Conservation (phyloP, 2,329 filamentous ascomycete genomes). For the Fusarium sp. region DNA sequence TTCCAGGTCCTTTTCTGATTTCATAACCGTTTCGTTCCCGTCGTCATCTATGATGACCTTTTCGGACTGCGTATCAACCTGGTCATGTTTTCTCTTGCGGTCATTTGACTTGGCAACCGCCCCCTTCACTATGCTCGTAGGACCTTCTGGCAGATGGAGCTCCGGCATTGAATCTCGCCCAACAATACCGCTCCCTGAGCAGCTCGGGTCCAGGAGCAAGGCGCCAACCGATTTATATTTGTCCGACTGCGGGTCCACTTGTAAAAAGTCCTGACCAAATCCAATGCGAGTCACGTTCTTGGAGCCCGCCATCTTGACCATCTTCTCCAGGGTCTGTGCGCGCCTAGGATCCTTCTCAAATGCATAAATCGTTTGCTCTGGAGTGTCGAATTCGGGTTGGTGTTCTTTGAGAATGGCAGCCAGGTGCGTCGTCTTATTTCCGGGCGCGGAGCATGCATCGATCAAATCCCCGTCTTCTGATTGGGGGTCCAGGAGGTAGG, state of each 20-base stretch:
- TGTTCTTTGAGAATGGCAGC: slow-evolving; percentile 78
- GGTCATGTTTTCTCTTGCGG: slow-evolving; percentile 65
- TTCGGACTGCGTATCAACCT: slow-evolving; percentile 50
- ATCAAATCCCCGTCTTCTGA: slow-evolving; percentile 82
- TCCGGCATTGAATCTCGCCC: slow-evolving; percentile 85
- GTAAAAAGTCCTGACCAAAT: slow-evolving; percentile 85
- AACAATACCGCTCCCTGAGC: slow-evolving; percentile 95
- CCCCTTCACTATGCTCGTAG: slow-evolving; percentile 39
- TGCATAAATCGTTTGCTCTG: slow-evolving; percentile 73
- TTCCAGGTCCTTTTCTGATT: slow-evolving; percentile 70
- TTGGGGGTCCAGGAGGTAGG: slow-evolving; percentile 83
- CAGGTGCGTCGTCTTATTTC: slow-evolving; percentile 97
- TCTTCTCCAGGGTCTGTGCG: slow-evolving; percentile 84
- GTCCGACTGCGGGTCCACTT: slow-evolving; percentile 75
- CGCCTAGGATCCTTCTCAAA: slow-evolving; percentile 84
- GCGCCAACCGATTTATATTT: slow-evolving; percentile 81
- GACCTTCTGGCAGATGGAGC: slow-evolving; percentile 70
- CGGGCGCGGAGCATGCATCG: slow-evolving; percentile 95
- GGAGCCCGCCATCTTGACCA: slow-evolving; percentile 85
- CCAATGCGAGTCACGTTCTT: slow-evolving; percentile 77
- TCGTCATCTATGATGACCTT: slow-evolving; percentile 70
- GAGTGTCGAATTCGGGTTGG: slow-evolving; percentile 54
- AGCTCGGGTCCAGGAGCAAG: slow-evolving; percentile 92
- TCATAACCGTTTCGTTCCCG: slow-evolving; percentile 67
- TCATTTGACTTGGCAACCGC: slow-evolving; percentile 43